Base-by-base conservation (phyloP, 2,329 filamentous ascomycete species). In the Aspergillus udagawae region DNA sequence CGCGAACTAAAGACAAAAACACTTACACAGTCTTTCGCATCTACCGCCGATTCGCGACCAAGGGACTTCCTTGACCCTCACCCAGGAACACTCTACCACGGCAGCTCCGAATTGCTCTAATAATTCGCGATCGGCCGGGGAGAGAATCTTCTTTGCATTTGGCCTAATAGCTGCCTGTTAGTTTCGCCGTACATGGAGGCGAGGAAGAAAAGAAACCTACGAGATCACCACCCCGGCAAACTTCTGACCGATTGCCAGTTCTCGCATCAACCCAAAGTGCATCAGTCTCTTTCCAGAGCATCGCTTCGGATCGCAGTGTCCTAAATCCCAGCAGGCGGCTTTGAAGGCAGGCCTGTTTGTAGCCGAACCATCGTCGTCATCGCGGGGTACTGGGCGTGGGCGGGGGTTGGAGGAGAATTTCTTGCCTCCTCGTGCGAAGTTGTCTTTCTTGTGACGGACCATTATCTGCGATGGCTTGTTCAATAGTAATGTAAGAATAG, bases 11-110 rank as follows among this genome's bases (percentile, higher is more conserved):
- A 12, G 29, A 29, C 6, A 35, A 23, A 23, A 32, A 14, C 50
- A 68, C 76, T 53, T 74, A 80, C 78, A 79, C 62, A 97, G 75
- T 54, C 94, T 82, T 79, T 96, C 92, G 74, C 92, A 96, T 74
- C 92, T 94, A 25, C 94, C 94, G 28, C 94, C 94, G 58, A 99
- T 96, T 64, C 89, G 89, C 57, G 81, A 82, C 86, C 93, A 99
- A 53, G 93, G 92, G 4, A 99, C 87, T 75, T 99, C 94, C 50
- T 89, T 83, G 7, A 95, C 91, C 58, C 94, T 83, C 3, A 95
- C 95, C 94, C 94, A 99, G 25, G 91, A 96, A 70, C 92, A 96
- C 78, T 99, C 94, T 20, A 99, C 94, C 3, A 99, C 94, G 3
- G 94, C 94, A 21, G 92, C 93, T 62, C 94, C 94, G 70, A 90